Conservation (phyloP, 345 rosid genomes). For the Punica granatum region DNA sequence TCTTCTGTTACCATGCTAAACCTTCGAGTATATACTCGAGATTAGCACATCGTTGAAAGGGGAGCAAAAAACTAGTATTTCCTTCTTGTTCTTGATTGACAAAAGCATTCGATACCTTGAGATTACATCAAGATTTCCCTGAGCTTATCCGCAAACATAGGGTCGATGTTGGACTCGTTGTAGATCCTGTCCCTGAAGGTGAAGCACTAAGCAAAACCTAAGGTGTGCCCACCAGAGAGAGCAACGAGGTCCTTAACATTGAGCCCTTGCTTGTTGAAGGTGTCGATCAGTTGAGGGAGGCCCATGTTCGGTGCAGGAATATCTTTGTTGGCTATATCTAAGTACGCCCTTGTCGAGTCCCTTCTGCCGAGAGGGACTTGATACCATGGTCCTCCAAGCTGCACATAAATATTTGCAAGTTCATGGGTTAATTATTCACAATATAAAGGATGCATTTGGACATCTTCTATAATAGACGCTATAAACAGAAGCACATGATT, state of each 20-base stretch:
- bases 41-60: too few species aligned
- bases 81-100: too few species aligned
- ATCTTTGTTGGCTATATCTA: slow-evolving; percentile 18
- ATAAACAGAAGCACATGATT: background rate
- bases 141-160: slow-evolving; percentile 20
- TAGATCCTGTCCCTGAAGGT: slow-evolving; percentile 24
- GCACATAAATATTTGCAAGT: background rate
- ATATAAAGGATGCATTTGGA: too few species aligned
- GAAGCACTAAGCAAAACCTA: slow-evolving; percentile 30
- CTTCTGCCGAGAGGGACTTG: slow-evolving; percentile 33
- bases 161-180: slow-evolving; percentile 27
- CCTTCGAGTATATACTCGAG: too few species aligned
- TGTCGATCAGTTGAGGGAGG: slow-evolving; percentile 26
- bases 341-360: slow-evolving; percentile 34
- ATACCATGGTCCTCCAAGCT: slow-evolving; percentile 50
- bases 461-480: background rate
- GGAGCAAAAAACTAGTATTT: too few species aligned
- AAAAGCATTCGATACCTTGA: too few species aligned
- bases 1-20: too few species aligned
- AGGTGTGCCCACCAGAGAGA: slow-evolving; percentile 48
- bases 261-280: slow-evolving; percentile 39
- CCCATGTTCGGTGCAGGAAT: slow-evolving; percentile 32
- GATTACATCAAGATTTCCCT: too few species aligned
- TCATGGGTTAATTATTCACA: too few species aligned
- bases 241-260: slow-evolving; percentile 35